These are phyloP conservation scores for Diaporthe caulivora DNA, from an alignment of 2,329 filamentous ascomycete species.

Conservation along the genomic window DNA sequence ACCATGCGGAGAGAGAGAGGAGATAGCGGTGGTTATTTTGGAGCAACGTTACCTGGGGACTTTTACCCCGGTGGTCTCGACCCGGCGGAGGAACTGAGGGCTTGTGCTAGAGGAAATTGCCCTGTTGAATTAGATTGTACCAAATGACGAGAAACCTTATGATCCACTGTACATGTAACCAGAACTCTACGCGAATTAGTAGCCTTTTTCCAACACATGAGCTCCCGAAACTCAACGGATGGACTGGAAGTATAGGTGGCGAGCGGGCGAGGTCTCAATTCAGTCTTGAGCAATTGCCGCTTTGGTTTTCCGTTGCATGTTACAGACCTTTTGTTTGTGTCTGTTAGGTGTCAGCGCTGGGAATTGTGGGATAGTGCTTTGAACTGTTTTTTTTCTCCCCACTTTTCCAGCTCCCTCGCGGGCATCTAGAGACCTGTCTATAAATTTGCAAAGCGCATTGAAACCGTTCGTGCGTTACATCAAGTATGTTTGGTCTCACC, in stretches of 20 bases:
- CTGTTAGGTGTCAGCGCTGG: neutral
- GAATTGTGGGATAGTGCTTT: neutral
- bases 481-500: neutral
- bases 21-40: conserved; percentile 11
- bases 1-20: neutral
- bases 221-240: neutral
- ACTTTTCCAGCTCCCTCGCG: neutral
- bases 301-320: neutral
- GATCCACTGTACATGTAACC: neutral
- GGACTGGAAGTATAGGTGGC: neutral
- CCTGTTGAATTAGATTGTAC: neutral
- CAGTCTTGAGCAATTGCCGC: too few relatives aligned
- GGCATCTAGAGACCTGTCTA: neutral
- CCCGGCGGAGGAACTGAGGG: neutral
- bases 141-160: neutral
- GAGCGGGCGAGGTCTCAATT: neutral
- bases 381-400: neutral
- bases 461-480: neutral
- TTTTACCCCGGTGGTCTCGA: neutral
- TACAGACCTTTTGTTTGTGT: too few relatives aligned
- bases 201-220: neutral
- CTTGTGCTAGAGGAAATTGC: neutral
- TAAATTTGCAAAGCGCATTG: neutral
- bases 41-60: conserved; percentile 28
- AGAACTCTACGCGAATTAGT: too few relatives aligned